phyloP scores from a whole-genome alignment of 169 alveolate genomes.

The Plasmodium billcollinsi region DNA sequence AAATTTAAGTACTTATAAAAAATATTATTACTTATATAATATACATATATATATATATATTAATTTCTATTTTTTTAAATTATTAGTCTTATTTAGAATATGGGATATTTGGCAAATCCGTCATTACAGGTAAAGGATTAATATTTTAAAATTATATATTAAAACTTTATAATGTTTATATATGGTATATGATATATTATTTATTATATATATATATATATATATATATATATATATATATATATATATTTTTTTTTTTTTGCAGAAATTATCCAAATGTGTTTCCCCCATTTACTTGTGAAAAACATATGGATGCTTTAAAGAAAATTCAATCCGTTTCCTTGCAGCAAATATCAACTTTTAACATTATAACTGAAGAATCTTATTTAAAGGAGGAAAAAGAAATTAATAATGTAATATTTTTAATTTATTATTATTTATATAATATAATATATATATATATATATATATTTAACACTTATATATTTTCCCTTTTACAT shows the following conservation, averaged over 20 bases:
- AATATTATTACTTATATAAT: not conserved
- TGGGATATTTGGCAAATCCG: slow-evolving; percentile 76
- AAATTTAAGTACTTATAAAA: not conserved
- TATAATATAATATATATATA: not conserved
- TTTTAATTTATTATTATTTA: not conserved
- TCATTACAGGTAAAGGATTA: slow-evolving; percentile 52
- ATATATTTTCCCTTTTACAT: not conserved
- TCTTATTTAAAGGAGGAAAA: slow-evolving; percentile 58
- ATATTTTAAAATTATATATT: no score
- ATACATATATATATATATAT: slow-evolving; percentile 10
- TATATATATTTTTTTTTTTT: not conserved
- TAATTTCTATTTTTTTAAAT: slow-evolving; percentile 13
- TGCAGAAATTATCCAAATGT: slow-evolving; percentile 56
- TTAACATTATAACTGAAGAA: slow-evolving; percentile 67
- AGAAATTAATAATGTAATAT: slow-evolving; percentile 36
- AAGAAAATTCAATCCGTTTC: slow-evolving; percentile 69
- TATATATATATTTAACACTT: not conserved
- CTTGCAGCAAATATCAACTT: slow-evolving; percentile 55
- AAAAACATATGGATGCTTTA: slow-evolving; percentile 69
- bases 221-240: not conserved
- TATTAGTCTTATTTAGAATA: slow-evolving; percentile 64
- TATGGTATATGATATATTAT: not conserved
- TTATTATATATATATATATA: not conserved
- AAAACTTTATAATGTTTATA: no score
- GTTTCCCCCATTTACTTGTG: slow-evolving; percentile 59